phyloP scores from a whole-genome alignment of 306 rosid species.

The Adenanthera pavonina region DNA sequence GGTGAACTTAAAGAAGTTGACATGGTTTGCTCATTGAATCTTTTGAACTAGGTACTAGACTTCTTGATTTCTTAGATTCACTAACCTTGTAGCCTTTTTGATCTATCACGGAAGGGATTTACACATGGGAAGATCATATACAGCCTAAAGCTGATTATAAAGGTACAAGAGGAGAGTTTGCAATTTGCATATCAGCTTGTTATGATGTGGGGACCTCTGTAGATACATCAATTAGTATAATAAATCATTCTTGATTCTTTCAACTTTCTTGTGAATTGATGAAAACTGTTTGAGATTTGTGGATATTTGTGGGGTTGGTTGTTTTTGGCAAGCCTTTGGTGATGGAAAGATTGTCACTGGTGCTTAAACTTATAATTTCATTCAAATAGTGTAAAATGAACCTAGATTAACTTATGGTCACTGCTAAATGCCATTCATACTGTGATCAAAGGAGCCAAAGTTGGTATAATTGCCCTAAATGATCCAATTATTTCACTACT shows the following conservation, averaged over 20 bases:
- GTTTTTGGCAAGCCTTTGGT: conserved; percentile 50
- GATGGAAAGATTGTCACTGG: conserved; percentile 53
- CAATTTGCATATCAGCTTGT: conserved; percentile 59
- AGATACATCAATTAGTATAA: conserved; percentile 53
- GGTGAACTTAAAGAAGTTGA: no score
- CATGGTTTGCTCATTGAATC: no score
- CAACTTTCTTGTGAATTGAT: background rate
- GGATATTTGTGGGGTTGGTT: background rate
- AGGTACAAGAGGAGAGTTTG: conserved; percentile 60
- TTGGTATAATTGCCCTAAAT: conserved; percentile 39
- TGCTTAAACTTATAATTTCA: conserved; percentile 71
- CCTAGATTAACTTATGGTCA: conserved; percentile 57
- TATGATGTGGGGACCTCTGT: conserved; percentile 51
- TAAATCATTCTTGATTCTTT: conserved; percentile 2
- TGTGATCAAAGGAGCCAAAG: conserved; percentile 51
- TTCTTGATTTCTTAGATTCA: no score
- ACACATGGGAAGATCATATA: conserved; percentile 53
- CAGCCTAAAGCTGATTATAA: conserved; percentile 43
- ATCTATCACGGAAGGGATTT: conserved; percentile 46
- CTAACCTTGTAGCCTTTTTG: no score
- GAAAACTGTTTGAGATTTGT: background rate
- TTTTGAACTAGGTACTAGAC: no score
- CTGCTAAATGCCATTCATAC: conserved; percentile 55
- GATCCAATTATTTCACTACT: conserved; percentile 35
- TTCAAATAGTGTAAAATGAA: conserved; percentile 59